These are phyloP conservation scores for Cicer chorassanicum DNA, from an alignment of 306 rosid species.

Conservation along the genomic window DNA sequence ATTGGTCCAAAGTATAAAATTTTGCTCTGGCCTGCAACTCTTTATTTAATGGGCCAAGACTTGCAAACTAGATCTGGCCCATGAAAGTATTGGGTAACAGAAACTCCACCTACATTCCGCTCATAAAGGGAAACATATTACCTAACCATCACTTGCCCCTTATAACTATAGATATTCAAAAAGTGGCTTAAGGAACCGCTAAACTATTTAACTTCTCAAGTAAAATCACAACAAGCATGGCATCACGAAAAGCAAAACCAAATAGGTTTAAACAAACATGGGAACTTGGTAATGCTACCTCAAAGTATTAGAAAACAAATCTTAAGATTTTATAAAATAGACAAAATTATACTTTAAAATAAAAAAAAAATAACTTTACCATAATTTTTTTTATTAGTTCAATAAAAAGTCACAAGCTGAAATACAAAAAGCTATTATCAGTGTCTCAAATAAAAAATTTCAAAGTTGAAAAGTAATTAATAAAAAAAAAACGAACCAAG, in stretches of 20 bases:
- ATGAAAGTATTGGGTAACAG: slow-evolving; percentile 1
- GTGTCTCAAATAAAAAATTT: too few relatives aligned
- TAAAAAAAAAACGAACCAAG: too few relatives aligned
- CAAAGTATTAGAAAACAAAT: neutral
- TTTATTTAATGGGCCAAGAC: slow-evolving; percentile 26
- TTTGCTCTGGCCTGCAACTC: neutral
- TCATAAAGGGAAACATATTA: too few relatives aligned
- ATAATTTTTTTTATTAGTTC: too few relatives aligned
- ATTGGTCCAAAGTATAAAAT: neutral
- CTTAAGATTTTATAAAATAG: too few relatives aligned
- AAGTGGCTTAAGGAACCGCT: slow-evolving; percentile 9
- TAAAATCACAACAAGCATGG: neutral
- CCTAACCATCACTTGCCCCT: slow-evolving; percentile 24
- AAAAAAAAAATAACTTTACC: too few relatives aligned
- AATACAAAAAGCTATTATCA: too few relatives aligned
- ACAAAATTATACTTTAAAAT: too few relatives aligned
- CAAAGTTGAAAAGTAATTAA: too few relatives aligned
- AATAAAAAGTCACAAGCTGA: too few relatives aligned
- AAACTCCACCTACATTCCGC: neutral
- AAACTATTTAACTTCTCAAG: neutral
- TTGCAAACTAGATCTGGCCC: slow-evolving; percentile 38
- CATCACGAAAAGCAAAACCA: neutral
- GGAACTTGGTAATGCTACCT: neutral
- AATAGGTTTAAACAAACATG: neutral
- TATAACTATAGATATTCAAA: slow-evolving; percentile 24